Base-by-base conservation (phyloP, 192 early-diverging fungal species). In the Gryganskiella cystojenkinii region DNA sequence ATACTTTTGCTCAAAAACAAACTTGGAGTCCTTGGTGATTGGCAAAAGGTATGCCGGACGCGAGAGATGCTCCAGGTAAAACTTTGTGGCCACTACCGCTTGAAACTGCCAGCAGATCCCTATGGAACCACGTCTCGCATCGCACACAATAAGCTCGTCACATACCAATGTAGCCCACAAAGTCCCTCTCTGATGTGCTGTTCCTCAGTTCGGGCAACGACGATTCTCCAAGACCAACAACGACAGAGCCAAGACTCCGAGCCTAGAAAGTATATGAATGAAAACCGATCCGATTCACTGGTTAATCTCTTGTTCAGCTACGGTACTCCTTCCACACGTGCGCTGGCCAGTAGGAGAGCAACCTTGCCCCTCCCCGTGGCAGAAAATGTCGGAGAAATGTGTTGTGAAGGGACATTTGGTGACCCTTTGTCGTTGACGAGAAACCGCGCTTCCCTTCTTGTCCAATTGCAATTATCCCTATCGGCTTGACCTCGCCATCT, bases 1-100 rank as follows among this genome's bases (percentile, higher is more conserved):
- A 56, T 56, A 56, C 54, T 31, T 31, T 56, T 24, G 54, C 25
- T 56, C 17, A 31, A 31, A 56, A 30, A 56, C 54, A 24, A 24
- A 56, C 31, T 34, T 56, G 14, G 11, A 13, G 33, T 56, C 54
- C 30, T 28, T 19, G 7, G 33, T 19, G 33, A 56, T 56, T 14
- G 54, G 54, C 19, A 56, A 30, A 31, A 56, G 54, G 54, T 56
- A 19, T 30, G 0, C 31, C 2, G 53, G 53, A 10, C 53, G 11
- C 10, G 53, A 55, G 15, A 55, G 53, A 30, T 55, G 25, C 28
- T 55, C 25, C 30, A 55, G 33, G 30, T 33, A 55, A 9, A 31
- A 55, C 53, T 30, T 22, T 6, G 25, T 28, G 17, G 53, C 53
- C 19, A 30, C 53, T 7, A 55, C 53, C 53, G 31, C 31, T 55